A percentile compares a stretch with the other conserved stretches of the same genome.
Conservation (phyloP, 2,329 filamentous ascomycete species). For the Pyrenochaeta sp. region DNA sequence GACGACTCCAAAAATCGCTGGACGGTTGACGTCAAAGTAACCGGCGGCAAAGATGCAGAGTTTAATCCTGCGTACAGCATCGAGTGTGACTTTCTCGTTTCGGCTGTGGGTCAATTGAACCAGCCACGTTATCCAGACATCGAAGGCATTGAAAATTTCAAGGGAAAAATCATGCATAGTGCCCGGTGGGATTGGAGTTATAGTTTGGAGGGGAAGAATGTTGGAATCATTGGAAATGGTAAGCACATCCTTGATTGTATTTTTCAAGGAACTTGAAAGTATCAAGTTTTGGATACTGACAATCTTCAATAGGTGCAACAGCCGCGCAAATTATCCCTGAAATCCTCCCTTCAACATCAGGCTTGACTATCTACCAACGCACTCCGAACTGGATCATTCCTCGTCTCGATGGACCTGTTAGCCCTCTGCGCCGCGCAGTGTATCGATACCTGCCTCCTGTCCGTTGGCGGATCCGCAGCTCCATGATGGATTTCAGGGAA, state of each 20-base stretch:
- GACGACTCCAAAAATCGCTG: conserved; percentile 62
- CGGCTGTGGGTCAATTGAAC: conserved; percentile 68
- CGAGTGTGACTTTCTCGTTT: conserved; percentile 64
- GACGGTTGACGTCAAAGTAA: conserved; percentile 59
- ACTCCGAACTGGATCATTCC: conserved; percentile 68
- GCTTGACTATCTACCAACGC: conserved; percentile 65
- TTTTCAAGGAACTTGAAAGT: too few relatives aligned
- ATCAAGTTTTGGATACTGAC: conserved; percentile 3
- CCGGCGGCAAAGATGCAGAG: conserved; percentile 64
- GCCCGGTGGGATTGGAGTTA: conserved; percentile 70
- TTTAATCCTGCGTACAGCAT: conserved; percentile 62
- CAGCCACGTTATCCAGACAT: conserved; percentile 61
- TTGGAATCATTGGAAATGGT: conserved; percentile 69
- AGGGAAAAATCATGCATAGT: conserved; percentile 65
- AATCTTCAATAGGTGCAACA: conserved; percentile 56
- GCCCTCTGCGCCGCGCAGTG: conserved; percentile 52
- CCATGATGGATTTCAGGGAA: conserved; percentile 66
- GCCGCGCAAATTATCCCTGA: conserved; percentile 68
- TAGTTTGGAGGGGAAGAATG: conserved; percentile 61
- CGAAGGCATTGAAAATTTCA: conserved; percentile 57
- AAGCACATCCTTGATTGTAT: background rate
- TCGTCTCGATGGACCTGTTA: conserved; percentile 59
- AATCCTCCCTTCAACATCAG: conserved; percentile 59
- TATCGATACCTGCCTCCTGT: conserved; percentile 62
- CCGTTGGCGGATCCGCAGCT: conserved; percentile 59